These are phyloP conservation scores for Colletotrichum sidae DNA, from an alignment of 2,329 filamentous ascomycete genomes.

Conservation along the genomic window DNA sequence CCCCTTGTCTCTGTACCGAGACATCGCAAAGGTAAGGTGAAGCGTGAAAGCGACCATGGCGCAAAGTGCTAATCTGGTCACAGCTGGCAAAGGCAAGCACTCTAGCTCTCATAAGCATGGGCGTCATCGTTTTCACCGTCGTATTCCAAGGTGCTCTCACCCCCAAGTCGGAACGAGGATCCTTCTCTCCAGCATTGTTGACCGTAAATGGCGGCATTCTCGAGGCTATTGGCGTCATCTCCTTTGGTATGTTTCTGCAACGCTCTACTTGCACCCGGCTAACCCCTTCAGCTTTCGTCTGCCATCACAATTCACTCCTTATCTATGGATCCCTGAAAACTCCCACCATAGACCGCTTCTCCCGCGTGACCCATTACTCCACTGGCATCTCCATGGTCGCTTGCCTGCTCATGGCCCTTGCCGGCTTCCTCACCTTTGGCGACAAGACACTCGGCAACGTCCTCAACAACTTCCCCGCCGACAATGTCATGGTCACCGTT, in stretches of 20 bases:
- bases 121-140: constrained; percentile 88
- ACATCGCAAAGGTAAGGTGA: constrained; percentile 87
- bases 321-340: constrained; percentile 97
- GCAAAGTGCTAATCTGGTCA: constrained; percentile 25
- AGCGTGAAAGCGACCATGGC: accelerated
- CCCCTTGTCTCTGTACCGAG: constrained; percentile 91
- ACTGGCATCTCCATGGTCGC: constrained; percentile 92
- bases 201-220: constrained; percentile 90
- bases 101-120: constrained; percentile 92
- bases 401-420: constrained; percentile 87
- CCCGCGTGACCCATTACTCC: constrained; percentile 92
- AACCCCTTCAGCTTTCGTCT: constrained; percentile 68
- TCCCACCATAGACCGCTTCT: constrained; percentile 95
- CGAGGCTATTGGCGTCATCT: constrained; percentile 97
- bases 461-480: constrained; percentile 93
- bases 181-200: constrained; percentile 75
- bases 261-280: constrained; percentile 40
- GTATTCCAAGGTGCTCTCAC: constrained; percentile 84
- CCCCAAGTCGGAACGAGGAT: constrained; percentile 77
- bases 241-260: constrained; percentile 75
- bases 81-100: constrained; percentile 96
- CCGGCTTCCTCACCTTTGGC: constrained; percentile 93
- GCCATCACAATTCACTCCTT: constrained; percentile 94
- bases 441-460: constrained; percentile 94
- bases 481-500: constrained; percentile 94